Evolutionary conservation across 2,329 filamentous ascomycete genomes (phyloP), one percentile per base, ranked within the genome.

Genomic region (Cordyceps farinosa): DNA sequence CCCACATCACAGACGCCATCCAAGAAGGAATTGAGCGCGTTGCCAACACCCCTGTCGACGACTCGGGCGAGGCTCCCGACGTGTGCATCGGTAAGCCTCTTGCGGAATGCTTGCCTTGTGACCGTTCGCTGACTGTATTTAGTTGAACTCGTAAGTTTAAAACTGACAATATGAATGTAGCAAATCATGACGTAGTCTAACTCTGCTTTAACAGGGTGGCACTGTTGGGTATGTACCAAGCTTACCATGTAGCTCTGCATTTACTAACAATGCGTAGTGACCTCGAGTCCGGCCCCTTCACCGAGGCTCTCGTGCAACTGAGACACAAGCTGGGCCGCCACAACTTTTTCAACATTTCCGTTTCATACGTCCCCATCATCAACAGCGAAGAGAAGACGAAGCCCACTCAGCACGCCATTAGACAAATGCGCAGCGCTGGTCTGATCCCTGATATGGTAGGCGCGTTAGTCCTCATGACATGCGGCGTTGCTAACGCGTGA

Each of bases 21-120:
- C 90, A 96, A 76, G 90, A 96, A 65, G 96, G 92, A 90, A 92
- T 98, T 67, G 87, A 92, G 77, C 84, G 90, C 32, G 94, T 98
- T 13, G 89, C 94, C 38, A 87, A 83, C 72, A 88, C 95, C 48
- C 90, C 93, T 0, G 92, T 96, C 3, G 94, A 98, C 72, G 90
- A 94, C 69, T 91, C 91, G 2, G 85, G 86, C 27, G 86, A 89
- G 72, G 85, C 88, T 76, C 94, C 95, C 0, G 94, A 98, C 78
- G 90, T 97, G 65, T 98, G 94, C 76, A 95, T 98, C 65, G 90
- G 91, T 75, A 88, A 87, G 82, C 71, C 68, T 1, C 9, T 29
- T 40, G 22, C 13, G 15, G 55, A 40, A 15, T 17, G 30, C 32
- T n/a, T 47, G 13, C 30, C 2, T 32, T 40, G 3, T 17, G n/a